Conservation (phyloP, 2,329 filamentous ascomycete species). For the Exutisphaerella laricina region DNA sequence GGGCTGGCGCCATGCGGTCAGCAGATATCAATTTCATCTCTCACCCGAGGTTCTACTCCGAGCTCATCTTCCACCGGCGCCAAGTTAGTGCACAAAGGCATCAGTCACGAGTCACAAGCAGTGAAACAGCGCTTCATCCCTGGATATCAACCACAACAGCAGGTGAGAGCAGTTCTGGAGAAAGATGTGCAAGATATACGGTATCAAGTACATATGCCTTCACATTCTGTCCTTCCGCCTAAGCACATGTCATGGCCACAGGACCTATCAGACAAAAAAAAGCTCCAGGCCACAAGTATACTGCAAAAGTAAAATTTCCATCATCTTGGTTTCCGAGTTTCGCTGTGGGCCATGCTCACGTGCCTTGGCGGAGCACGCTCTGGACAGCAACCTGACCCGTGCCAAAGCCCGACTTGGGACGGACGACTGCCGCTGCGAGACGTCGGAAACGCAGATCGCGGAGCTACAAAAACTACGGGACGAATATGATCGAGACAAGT, state of each 20-base stretch:
- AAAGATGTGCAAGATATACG: constrained; percentile 37
- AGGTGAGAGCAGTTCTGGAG: too few species aligned
- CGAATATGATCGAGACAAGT: constrained; percentile 9
- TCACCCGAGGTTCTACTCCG: neutral
- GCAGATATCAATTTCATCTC: neutral
- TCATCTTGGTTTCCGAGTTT: constrained; percentile 18
- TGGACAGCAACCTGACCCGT: neutral
- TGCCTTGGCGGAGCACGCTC: neutral
- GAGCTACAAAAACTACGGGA: constrained; percentile 3
- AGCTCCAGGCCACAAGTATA: neutral
- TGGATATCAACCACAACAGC: too few species aligned
- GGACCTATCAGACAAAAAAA: constrained; percentile 14
- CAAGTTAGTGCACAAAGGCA: too few species aligned
- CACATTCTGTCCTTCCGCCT: constrained; percentile 29
- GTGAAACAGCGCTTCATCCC: too few species aligned
- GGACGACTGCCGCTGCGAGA: constrained; percentile 1
- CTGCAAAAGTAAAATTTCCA: constrained; percentile 1
- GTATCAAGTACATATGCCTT: constrained; percentile 31
- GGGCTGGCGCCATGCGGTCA: neutral
- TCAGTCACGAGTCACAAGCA: too few species aligned
- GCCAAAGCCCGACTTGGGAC: neutral
- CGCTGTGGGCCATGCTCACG: constrained; percentile 18
- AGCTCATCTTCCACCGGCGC: too few species aligned
- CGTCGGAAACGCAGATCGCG: neutral
- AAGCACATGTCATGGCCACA: constrained; percentile 34